Conservation (phyloP, 176 grass and related monocot species). For the Themeda triandra region DNA sequence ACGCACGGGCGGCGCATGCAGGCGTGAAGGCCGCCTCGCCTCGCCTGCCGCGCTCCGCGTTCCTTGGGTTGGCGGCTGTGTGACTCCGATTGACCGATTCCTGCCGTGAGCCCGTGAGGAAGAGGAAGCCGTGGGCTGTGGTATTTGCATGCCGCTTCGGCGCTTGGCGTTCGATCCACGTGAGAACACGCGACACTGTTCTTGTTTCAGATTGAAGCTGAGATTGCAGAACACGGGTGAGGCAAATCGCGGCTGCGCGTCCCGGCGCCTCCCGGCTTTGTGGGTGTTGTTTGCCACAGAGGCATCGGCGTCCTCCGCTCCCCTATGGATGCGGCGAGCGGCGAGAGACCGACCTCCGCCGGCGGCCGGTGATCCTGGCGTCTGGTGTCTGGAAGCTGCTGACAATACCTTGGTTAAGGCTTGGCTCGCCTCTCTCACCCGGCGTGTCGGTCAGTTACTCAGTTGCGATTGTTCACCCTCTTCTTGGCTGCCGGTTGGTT, state of each 20-base stretch:
- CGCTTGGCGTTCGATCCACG: slow-evolving; percentile 8
- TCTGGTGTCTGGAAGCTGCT: background rate
- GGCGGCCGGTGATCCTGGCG: background rate
- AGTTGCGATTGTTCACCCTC: too few relatives aligned
- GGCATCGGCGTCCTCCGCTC: background rate
- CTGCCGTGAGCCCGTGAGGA: background rate
- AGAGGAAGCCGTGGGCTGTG: background rate
- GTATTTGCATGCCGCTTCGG: background rate
- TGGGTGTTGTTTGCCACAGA: background rate
- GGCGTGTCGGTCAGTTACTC: background rate
- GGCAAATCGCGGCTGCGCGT: background rate
- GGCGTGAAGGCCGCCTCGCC: background rate
- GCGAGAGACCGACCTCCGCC: background rate
- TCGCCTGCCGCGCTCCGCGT: slow-evolving; percentile 13
- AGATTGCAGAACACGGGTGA: background rate
- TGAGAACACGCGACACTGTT: background rate
- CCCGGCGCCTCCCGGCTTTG: background rate
- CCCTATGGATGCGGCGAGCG: background rate
- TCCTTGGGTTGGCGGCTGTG: background rate
- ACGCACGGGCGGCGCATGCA: slow-evolving; percentile 33
- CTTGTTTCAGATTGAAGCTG: background rate
- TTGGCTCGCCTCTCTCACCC: background rate
- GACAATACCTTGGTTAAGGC: background rate
- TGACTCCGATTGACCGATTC: background rate
- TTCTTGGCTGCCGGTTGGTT: background rate